phyloP scores from a whole-genome alignment of 495 filamentous ascomycete genomes.

The Neurospora cerealis region DNA sequence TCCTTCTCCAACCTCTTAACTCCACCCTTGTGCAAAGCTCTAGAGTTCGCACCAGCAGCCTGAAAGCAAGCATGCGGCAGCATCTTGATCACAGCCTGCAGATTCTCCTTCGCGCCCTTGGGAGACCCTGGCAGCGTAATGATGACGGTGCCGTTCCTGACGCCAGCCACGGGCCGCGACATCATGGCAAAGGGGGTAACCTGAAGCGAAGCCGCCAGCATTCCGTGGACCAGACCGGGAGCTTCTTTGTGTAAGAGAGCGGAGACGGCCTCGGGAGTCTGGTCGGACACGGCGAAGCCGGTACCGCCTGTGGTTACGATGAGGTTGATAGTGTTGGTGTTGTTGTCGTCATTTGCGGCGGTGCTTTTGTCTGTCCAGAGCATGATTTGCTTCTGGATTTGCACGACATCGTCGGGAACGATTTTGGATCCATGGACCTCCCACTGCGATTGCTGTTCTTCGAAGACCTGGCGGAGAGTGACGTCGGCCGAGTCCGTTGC shows the following conservation, averaged over 20 bases:
- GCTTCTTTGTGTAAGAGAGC: constrained; percentile 80
- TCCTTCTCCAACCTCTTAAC: constrained; percentile 76
- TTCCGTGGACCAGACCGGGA: constrained; percentile 83
- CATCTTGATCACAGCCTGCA: constrained; percentile 80
- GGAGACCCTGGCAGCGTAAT: constrained; percentile 90
- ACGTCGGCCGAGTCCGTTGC: constrained; percentile 62
- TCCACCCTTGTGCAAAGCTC: constrained; percentile 70
- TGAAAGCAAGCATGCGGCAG: constrained; percentile 91
- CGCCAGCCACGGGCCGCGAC: constrained; percentile 87
- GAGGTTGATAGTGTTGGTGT: constrained; percentile 49
- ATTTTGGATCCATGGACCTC: constrained; percentile 56
- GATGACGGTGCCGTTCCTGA: constrained; percentile 74
- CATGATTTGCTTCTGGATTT: constrained; percentile 64
- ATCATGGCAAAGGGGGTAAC: constrained; percentile 98
- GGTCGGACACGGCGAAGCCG: constrained; percentile 82
- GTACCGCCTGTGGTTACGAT: constrained; percentile 88
- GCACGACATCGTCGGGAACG: constrained; percentile 64
- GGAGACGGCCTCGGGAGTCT: constrained; percentile 82
- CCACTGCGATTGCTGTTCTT: constrained; percentile 54
- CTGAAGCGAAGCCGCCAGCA: constrained; percentile 75
- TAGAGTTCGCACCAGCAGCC: constrained; percentile 73
- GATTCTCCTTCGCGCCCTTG: constrained; percentile 92
- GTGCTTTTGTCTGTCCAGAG: constrained; percentile 54
- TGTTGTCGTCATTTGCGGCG: constrained; percentile 11
- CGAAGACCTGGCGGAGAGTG: constrained; percentile 57